phyloP scores from a whole-genome alignment of 2,329 filamentous ascomycete species.

The Xylaria polymorpha region DNA sequence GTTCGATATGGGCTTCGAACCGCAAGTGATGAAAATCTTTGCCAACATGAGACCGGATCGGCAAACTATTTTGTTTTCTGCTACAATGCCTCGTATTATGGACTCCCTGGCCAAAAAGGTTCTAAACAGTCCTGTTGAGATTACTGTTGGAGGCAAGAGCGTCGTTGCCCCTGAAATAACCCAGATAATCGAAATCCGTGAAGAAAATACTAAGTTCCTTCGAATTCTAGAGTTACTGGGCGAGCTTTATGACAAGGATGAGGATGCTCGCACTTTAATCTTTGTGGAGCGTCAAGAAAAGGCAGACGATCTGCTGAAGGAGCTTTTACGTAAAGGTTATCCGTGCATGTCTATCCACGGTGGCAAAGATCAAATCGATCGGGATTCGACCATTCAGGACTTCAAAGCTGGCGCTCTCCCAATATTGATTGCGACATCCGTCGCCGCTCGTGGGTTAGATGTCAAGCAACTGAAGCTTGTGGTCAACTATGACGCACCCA shows the following conservation, averaged over 20 bases:
- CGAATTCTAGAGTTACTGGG: slow-evolving; percentile 88
- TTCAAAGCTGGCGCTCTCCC: slow-evolving; percentile 93
- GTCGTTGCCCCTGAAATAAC: slow-evolving; percentile 92
- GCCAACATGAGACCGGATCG: slow-evolving; percentile 90
- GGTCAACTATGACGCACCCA: slow-evolving; percentile 93
- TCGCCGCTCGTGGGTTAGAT: slow-evolving; percentile 93
- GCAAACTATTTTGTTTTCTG: slow-evolving; percentile 95
- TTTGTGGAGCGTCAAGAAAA: slow-evolving; percentile 95
- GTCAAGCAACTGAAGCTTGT: slow-evolving; percentile 97
- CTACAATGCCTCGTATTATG: slow-evolving; percentile 94
- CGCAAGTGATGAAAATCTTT: slow-evolving; percentile 97
- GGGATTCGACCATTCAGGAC: slow-evolving; percentile 90
- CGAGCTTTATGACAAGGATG: slow-evolving; percentile 85
- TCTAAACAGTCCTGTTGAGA: slow-evolving; percentile 85
- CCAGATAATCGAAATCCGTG: slow-evolving; percentile 88
- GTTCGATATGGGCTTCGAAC: slow-evolving; percentile 99
- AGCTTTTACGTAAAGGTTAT: slow-evolving; percentile 85
- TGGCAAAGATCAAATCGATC: slow-evolving; percentile 92
- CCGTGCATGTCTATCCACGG: slow-evolving; percentile 94
- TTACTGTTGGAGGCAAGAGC: slow-evolving; percentile 88
- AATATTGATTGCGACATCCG: slow-evolving; percentile 92
- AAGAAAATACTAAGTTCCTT: slow-evolving; percentile 84
- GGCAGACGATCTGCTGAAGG: slow-evolving; percentile 81
- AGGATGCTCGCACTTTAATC: slow-evolving; percentile 88
- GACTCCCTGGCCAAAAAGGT: slow-evolving; percentile 91